Conservation (phyloP, 2,329 filamentous ascomycete species). For the Teratosphaeria viscida region DNA sequence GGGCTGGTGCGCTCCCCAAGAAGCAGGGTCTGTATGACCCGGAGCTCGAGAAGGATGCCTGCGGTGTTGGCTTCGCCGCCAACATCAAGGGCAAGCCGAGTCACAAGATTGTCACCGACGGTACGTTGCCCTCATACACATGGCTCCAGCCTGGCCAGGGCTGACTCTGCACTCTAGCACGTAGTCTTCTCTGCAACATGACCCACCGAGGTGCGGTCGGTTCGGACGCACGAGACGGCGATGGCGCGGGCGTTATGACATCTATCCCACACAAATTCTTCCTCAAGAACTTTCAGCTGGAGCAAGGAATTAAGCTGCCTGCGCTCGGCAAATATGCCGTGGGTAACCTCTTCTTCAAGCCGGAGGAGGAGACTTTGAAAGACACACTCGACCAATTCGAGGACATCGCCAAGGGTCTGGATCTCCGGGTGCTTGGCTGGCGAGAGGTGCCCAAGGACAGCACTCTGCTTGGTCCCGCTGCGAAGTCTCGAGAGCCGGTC, state of each 20-base stretch:
- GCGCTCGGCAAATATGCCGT: constrained; percentile 88
- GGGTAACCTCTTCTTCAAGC: constrained; percentile 98
- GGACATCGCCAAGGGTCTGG: constrained; percentile 79
- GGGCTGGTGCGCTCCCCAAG: constrained; percentile 90
- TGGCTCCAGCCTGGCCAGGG: neutral
- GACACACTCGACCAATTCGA: constrained; percentile 90
- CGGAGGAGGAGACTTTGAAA: constrained; percentile 77
- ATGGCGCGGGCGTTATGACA: constrained; percentile 98
- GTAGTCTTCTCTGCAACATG: constrained; percentile 98
- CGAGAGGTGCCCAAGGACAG: constrained; percentile 92
- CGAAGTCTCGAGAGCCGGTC: constrained; percentile 84
- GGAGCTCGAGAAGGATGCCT: constrained; percentile 94
- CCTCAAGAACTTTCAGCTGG: constrained; percentile 91
- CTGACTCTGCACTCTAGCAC: constrained; percentile 47
- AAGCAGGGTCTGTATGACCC: constrained; percentile 99
- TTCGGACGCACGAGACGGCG: constrained; percentile 93
- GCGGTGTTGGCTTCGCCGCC: constrained; percentile 97
- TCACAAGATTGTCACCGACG: constrained; percentile 99
- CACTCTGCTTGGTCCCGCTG: constrained; percentile 81
- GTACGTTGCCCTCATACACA: constrained; percentile 41
- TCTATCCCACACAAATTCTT: constrained; percentile 98
- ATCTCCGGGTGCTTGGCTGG: constrained; percentile 88
- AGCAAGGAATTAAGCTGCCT: constrained; percentile 79
- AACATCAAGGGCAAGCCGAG: constrained; percentile 95
- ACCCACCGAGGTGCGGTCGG: constrained; percentile 97